These are phyloP conservation scores for Discostella pseudostelligera DNA, from an alignment of 108 stramenopile genomes.

Conservation along the genomic window DNA sequence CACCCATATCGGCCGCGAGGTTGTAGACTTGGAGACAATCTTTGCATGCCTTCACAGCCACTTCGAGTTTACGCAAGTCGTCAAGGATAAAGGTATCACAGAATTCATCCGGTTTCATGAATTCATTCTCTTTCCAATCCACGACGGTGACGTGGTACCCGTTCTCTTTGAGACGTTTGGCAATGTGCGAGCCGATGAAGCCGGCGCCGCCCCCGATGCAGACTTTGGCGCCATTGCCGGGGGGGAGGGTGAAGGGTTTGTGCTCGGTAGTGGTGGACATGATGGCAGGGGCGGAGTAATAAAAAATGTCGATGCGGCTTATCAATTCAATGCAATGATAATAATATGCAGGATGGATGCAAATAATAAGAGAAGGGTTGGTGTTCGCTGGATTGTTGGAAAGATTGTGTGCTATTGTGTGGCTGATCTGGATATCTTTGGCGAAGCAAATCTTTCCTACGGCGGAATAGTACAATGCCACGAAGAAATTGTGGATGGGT, in stretches of 20 bases:
- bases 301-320: neutral
- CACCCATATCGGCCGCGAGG: slow-evolving; percentile 99
- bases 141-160: slow-evolving; percentile 91
- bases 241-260: slow-evolving; percentile 72
- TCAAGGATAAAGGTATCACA: slow-evolving; percentile 95
- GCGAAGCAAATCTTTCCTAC: no score
- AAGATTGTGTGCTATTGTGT: no score
- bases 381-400: no score
- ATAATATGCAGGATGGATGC: no score
- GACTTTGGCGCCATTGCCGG: slow-evolving; percentile 79
- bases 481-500: no score
- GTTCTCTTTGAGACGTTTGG: slow-evolving; percentile 90
- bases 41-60: slow-evolving; percentile 90
- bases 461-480: no score
- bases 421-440: no score
- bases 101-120: slow-evolving; percentile 95
- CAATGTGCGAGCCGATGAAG: slow-evolving; percentile 97
- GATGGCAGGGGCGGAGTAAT: neutral
- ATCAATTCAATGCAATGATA: no score
- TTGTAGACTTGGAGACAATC: slow-evolving; percentile 98
- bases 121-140: slow-evolving; percentile 98
- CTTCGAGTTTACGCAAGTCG: slow-evolving; percentile 93
- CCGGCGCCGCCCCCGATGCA: slow-evolving; percentile 97
- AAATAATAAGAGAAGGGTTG: no score
- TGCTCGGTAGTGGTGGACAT: slow-evolving; percentile 43